These are phyloP conservation scores for Trichoderma aggressivum DNA, from an alignment of 2,329 filamentous ascomycete genomes.

Conservation along the genomic window DNA sequence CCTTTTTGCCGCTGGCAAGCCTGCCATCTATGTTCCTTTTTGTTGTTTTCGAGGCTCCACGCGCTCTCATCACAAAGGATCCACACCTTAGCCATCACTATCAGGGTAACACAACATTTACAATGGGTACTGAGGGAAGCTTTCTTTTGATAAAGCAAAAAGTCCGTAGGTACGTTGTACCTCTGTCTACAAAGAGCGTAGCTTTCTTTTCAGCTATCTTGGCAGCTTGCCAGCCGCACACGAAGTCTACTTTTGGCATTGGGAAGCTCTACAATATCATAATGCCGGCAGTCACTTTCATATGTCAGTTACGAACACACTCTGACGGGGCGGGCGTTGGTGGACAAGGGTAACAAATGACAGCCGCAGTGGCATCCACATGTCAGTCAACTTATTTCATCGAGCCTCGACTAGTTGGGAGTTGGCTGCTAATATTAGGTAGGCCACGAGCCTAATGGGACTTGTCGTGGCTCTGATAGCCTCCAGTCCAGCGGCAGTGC, in stretches of 20 bases:
- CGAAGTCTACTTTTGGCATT: neutral
- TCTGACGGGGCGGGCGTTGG: neutral
- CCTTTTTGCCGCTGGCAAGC: neutral
- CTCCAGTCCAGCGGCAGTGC: neutral
- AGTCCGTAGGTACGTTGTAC: neutral
- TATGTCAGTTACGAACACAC: neutral
- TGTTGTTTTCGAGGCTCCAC: neutral
- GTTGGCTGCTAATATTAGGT: neutral
- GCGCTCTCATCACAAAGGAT: neutral
- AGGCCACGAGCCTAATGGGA: neutral
- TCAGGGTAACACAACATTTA: slow-evolving; percentile 4
- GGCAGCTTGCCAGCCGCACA: neutral
- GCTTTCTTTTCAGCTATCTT: neutral
- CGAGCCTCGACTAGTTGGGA: neutral
- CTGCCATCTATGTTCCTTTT: neutral
- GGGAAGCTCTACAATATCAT: neutral
- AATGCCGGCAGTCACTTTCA: neutral
- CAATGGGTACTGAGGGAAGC: no score
- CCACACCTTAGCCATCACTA: neutral
- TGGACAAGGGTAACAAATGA: neutral
- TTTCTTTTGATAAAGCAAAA: neutral
- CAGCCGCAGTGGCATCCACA: neutral
- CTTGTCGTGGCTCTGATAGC: neutral
- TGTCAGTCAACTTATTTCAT: neutral
- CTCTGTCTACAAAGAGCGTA: neutral